Conservation (phyloP, 805 yeast genomes). For the Wickerhamomyces hampshirensis region DNA sequence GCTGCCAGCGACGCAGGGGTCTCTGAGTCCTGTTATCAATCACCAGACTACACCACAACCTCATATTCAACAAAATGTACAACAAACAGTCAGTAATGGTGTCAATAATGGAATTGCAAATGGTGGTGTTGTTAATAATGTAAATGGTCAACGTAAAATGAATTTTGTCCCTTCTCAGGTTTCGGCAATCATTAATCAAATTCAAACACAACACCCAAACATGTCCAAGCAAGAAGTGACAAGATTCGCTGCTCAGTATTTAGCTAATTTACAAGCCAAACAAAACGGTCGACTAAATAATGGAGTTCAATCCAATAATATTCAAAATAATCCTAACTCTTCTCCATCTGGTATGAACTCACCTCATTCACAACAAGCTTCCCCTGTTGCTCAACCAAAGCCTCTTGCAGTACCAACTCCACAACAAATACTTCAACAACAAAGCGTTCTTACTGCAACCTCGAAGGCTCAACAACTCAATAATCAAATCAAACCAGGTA, state of each 20-base stretch:
- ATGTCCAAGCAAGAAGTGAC: constrained; percentile 61
- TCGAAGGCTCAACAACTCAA: too few species aligned
- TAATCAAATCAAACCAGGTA: too few species aligned
- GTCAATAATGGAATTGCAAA: not conserved
- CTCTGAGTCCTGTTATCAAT: constrained; percentile 8
- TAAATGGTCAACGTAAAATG: constrained; percentile 11
- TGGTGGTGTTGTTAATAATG: not conserved
- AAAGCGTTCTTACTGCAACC: constrained; percentile 4
- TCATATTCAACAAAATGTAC: constrained; percentile 6
- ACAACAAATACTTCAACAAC: constrained; percentile 35
- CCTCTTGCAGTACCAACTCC: constrained; percentile 30
- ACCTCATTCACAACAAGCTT: constrained; percentile 4
- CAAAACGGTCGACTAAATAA: constrained; percentile 22
- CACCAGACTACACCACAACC: constrained; percentile 2
- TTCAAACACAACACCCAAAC: constrained; percentile 61
- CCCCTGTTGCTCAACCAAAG: constrained; percentile 9
- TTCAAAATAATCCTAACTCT: constrained; percentile 1
- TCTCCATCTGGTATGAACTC: constrained; percentile 5
- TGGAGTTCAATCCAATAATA: constrained; percentile 1
- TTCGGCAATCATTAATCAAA: constrained; percentile 57
- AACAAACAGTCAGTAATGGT: not conserved
- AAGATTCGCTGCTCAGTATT: constrained; percentile 57
- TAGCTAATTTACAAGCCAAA: constrained; percentile 46
- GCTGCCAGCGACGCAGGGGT: constrained; percentile 9
- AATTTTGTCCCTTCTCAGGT: constrained; percentile 57